These are phyloP conservation scores for Castanea crenata DNA, from an alignment of 306 rosid species.

Conservation along the genomic window DNA sequence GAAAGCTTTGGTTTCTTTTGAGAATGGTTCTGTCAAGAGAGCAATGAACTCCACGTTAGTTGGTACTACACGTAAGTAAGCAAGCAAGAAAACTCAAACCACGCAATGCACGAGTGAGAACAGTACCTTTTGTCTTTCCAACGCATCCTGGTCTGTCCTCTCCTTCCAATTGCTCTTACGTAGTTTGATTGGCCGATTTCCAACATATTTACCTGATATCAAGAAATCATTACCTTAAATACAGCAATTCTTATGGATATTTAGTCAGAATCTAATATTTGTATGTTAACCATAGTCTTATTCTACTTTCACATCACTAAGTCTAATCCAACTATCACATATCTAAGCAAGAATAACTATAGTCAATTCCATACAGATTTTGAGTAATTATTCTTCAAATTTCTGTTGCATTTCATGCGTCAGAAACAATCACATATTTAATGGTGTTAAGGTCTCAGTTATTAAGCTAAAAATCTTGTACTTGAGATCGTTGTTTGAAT, in stretches of 20 bases:
- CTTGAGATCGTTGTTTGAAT: no score
- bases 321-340: background rate
- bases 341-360: background rate
- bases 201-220: slow-evolving; percentile 84
- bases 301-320: background rate
- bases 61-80: background rate
- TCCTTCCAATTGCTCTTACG: slow-evolving; percentile 98
- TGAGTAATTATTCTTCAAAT: background rate
- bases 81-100: background rate
- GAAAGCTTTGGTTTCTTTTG: slow-evolving; percentile 69
- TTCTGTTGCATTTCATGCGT: no score
- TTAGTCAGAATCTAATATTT: background rate
- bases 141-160: slow-evolving; percentile 75
- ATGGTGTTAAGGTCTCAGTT: no score
- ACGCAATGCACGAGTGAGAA: background rate
- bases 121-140: slow-evolving; percentile 73
- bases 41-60: background rate
- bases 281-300: background rate
- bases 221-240: background rate
- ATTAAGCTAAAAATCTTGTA: no score
- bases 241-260: background rate
- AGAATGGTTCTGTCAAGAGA: slow-evolving; percentile 49
- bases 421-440: no score
- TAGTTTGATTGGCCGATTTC: slow-evolving; percentile 90
- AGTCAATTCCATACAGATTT: background rate